phyloP scores from a whole-genome alignment of 495 filamentous ascomycete genomes.

The Penicillium silybi region DNA sequence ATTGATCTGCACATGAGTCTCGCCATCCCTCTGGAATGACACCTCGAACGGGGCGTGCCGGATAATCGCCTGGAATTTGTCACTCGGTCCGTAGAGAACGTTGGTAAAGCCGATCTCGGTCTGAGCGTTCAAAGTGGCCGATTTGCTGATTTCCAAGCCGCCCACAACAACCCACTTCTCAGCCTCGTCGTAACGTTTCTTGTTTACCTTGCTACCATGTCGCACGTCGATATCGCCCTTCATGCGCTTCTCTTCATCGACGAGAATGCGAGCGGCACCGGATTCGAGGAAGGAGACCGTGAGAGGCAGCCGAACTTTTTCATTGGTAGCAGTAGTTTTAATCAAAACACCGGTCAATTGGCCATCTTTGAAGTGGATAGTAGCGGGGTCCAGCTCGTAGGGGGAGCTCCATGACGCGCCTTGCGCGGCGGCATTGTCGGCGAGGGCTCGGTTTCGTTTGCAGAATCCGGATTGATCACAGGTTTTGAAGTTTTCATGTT shows the following conservation, averaged over 20 bases:
- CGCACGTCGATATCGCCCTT: constrained; percentile 86
- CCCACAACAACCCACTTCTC: constrained; percentile 85
- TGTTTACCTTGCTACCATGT: constrained; percentile 76
- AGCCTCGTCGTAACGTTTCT: constrained; percentile 90
- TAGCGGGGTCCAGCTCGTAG: constrained; percentile 69
- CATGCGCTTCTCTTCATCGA: constrained; percentile 87
- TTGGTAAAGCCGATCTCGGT: constrained; percentile 62
- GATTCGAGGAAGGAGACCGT: constrained; percentile 84
- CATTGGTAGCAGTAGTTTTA: constrained; percentile 65
- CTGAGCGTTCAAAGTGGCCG: constrained; percentile 56
- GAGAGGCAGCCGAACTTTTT: constrained; percentile 73
- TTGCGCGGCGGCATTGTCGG: constrained; percentile 64
- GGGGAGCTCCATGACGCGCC: constrained; percentile 72
- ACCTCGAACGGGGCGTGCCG: constrained; percentile 76
- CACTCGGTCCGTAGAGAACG: constrained; percentile 74
- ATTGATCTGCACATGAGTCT: constrained; percentile 84
- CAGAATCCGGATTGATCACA: constrained; percentile 96
- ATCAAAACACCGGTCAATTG: constrained; percentile 72
- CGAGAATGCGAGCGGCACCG: constrained; percentile 75
- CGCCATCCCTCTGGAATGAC: constrained; percentile 77
- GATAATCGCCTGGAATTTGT: constrained; percentile 75
- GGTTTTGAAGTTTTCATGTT: constrained; percentile 94
- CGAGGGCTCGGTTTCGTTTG: constrained; percentile 85
- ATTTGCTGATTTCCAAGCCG: constrained; percentile 63
- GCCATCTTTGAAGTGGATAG: constrained; percentile 73